Conservation (phyloP, 805 yeast genomes). For the Candida incommunis region DNA sequence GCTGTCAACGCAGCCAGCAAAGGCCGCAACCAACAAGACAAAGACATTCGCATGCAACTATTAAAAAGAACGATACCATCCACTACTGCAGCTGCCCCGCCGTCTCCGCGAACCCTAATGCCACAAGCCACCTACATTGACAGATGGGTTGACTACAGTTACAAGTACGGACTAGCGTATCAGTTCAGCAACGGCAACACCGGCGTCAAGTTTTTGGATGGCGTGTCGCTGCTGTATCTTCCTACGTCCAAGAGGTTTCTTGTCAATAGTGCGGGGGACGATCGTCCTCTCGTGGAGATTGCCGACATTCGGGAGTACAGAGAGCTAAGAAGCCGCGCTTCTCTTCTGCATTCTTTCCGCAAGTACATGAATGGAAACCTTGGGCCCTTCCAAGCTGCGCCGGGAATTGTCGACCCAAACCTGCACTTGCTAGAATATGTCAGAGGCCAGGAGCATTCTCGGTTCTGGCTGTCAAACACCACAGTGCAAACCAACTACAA, state of each 20-base stretch:
- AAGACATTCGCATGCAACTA: neutral
- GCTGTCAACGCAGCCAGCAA: neutral
- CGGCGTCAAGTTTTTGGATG: slow-evolving; percentile 81
- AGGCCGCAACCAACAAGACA: neutral
- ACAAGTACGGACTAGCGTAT: slow-evolving; percentile 89
- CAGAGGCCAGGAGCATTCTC: slow-evolving; percentile 64
- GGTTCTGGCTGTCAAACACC: slow-evolving; percentile 90
- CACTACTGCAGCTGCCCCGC: too few relatives aligned
- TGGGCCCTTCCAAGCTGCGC: slow-evolving; percentile 29
- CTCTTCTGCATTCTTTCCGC: slow-evolving; percentile 77
- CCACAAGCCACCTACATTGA: slow-evolving; percentile 53
- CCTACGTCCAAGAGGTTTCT: slow-evolving; percentile 35
- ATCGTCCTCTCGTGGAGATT: slow-evolving; percentile 17
- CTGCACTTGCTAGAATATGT: slow-evolving; percentile 56
- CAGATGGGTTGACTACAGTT: slow-evolving; percentile 97
- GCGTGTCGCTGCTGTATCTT: slow-evolving; percentile 60
- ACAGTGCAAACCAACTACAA: slow-evolving; percentile 88
- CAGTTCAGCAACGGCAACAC: slow-evolving; percentile 81
- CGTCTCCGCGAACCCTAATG: neutral
- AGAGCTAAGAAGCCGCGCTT: slow-evolving; percentile 32
- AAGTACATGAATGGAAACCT: slow-evolving; percentile 85
- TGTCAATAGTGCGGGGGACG: slow-evolving; percentile 11
- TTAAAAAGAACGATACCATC: neutral
- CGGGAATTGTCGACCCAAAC: neutral
- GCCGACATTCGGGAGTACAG: slow-evolving; percentile 36